Percentiles rank a stretch among this genome's conserved stretches.
Conservation (phyloP, 1,284 basidiomycete genomes). For the Ceratobasidium sp. region DNA sequence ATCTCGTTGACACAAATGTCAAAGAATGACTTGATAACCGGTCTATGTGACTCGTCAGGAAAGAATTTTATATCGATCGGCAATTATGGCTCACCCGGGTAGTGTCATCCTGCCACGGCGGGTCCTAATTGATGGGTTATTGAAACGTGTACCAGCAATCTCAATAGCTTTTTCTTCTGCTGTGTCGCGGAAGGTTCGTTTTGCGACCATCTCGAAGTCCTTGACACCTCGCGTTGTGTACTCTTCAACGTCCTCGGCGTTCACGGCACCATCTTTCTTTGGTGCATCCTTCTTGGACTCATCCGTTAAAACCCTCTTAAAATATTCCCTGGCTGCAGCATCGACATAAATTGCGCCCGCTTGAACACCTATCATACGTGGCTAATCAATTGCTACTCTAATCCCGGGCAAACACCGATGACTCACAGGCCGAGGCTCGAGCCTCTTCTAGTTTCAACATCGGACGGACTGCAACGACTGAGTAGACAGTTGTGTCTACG, state of each 20-base stretch:
- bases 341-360: slow-evolving; percentile 19
- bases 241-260: neutral
- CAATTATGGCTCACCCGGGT: neutral
- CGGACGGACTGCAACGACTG: neutral
- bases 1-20: slow-evolving; percentile 17
- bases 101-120: slow-evolving; percentile 9
- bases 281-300: neutral
- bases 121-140: slow-evolving; percentile 6
- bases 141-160: slow-evolving; percentile 9
- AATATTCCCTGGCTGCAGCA: neutral
- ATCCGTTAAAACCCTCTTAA: neutral
- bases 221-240: slow-evolving; percentile 2
- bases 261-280: neutral
- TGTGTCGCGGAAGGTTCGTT: slow-evolving; percentile 10
- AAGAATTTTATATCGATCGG: neutral
- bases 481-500: slow-evolving; percentile 13
- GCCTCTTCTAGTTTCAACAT: slow-evolving; percentile 4
- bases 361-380: neutral
- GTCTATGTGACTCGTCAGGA: neutral
- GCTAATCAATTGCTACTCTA: neutral
- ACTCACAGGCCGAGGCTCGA: slow-evolving; percentile 15
- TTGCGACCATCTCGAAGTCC: slow-evolving; percentile 24
- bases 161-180: slow-evolving; percentile 7
- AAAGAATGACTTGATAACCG: slow-evolving; percentile 34
- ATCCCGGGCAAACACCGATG: neutral